Conservation (phyloP, 306 rosid genomes). For the Parietaria judaica region DNA sequence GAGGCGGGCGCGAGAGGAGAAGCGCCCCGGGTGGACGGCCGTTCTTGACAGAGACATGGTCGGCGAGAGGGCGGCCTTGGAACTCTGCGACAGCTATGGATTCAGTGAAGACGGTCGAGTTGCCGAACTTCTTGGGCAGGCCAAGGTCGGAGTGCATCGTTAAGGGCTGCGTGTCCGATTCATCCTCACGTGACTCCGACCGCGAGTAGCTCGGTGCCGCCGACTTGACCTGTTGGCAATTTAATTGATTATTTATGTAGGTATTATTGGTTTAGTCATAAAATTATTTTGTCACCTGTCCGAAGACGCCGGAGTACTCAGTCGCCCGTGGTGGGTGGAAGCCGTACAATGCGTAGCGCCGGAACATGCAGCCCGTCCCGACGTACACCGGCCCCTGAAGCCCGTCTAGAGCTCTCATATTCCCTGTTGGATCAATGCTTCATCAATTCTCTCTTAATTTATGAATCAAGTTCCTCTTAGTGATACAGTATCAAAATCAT, state of each 20-base stretch:
- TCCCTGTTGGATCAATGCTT: slow-evolving; percentile 29
- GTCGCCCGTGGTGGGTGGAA: slow-evolving; percentile 77
- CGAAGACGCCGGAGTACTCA: slow-evolving; percentile 64
- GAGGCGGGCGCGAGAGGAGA: slow-evolving; percentile 53
- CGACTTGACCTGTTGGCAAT: slow-evolving; percentile 19
- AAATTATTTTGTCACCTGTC: slow-evolving; percentile 16
- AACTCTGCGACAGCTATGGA: slow-evolving; percentile 61
- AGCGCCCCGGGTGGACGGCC: slow-evolving; percentile 79
- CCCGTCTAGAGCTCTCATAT: slow-evolving; percentile 86
- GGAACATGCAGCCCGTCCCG: slow-evolving; percentile 85
- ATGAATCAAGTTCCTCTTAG: no score
- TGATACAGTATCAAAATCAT: no score
- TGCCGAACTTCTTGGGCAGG: slow-evolving; percentile 69
- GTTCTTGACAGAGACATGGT: slow-evolving; percentile 57
- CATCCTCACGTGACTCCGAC: slow-evolving; percentile 28
- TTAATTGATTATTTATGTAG: no score
- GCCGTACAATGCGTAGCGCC: slow-evolving; percentile 76
- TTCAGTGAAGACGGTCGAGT: slow-evolving; percentile 50
- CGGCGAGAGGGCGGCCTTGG: slow-evolving; percentile 78
- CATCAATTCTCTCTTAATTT: no score
- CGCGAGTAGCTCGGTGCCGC: slow-evolving; percentile 30
- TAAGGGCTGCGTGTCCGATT: slow-evolving; percentile 45
- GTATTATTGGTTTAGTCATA: no score
- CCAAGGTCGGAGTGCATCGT: slow-evolving; percentile 42
- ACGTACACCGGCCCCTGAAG: slow-evolving; percentile 88